Evolutionary conservation across 169 alveolate species (phyloP).

Genomic region (Babesia sp.): DNA sequence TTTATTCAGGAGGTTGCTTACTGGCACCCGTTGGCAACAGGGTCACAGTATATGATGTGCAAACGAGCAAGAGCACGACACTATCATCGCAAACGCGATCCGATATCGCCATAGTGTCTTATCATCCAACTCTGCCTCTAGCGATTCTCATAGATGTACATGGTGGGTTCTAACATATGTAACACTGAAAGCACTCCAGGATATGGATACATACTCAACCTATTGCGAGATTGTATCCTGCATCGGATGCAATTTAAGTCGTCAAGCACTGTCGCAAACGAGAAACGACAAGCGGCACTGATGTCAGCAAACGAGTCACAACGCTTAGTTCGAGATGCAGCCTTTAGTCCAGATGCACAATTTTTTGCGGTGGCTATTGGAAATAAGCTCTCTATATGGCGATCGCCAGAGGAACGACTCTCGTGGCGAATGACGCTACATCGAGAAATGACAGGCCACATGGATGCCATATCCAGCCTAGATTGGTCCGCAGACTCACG

Average conservation of each 20-base stretch:
- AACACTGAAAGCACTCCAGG: conserved; percentile 26
- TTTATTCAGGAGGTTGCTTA: conserved; percentile 66
- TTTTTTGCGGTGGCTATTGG: conserved; percentile 70
- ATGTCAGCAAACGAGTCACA: conserved; percentile 66
- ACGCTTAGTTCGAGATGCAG: conserved; percentile 54
- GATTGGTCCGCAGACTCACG: conserved; percentile 78
- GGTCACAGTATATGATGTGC: conserved; percentile 77
- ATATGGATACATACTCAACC: conserved; percentile 75
- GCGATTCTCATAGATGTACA: conserved; percentile 76
- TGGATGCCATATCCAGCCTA: conserved; percentile 70
- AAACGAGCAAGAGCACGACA: conserved; percentile 73
- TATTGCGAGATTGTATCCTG: conserved; percentile 70
- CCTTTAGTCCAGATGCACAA: conserved; percentile 70
- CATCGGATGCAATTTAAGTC: conserved; percentile 75
- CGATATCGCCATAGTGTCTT: conserved; percentile 69
- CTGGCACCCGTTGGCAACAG: conserved; percentile 84
- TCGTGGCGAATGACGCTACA: conserved; percentile 72
- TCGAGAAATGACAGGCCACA: conserved; percentile 77
- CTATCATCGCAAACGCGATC: conserved; percentile 76
- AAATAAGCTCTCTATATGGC: conserved; percentile 70
- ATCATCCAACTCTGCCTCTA: conserved; percentile 77
- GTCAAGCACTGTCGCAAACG: conserved; percentile 59
- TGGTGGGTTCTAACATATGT: conserved; percentile 22
- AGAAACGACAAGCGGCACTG: conserved; percentile 22
- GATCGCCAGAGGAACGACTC: conserved; percentile 64